A percentile compares a stretch with the other conserved stretches of the same genome.
Evolutionary conservation across 805 yeast species (phyloP).

Genomic region (Ogataea degrootiae): DNA sequence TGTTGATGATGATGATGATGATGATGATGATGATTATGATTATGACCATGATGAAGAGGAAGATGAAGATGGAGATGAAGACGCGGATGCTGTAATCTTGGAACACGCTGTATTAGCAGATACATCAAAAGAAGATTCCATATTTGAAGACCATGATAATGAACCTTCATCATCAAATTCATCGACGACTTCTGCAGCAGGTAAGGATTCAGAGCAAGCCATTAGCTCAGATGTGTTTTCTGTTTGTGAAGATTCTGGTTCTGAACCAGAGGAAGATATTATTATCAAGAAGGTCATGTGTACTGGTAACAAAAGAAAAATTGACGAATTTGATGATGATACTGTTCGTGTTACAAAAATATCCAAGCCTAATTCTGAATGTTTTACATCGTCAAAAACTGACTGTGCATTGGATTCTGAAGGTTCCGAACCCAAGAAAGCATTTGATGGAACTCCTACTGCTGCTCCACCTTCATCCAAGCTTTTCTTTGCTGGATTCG

Average conservation of each 20-base stretch:
- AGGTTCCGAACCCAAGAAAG: background rate
- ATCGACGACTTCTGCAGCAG: background rate
- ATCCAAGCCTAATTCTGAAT: no score
- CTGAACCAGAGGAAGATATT: conserved; percentile 12
- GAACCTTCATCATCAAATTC: background rate
- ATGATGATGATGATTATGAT: background rate
- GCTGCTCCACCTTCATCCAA: no score
- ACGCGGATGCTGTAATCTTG: background rate
- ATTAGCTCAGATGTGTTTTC: background rate
- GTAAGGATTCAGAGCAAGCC: background rate
- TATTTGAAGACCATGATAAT: no score
- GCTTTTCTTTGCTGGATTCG: conserved; percentile 14
- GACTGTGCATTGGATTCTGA: no score
- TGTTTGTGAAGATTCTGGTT: background rate
- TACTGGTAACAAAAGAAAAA: no score
- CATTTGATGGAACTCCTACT: background rate
- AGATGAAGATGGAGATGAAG: background rate
- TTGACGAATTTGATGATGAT: no score
- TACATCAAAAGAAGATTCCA: no score
- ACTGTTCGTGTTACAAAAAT: no score
- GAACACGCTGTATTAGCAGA: background rate
- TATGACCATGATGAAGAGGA: background rate
- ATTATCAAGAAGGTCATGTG: background rate
- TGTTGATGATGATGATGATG: background rate
- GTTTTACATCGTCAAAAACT: no score